Evolutionary conservation across 2,329 filamentous ascomycete species (phyloP), one percentile per base, ranked within the genome.

Genomic region (Trichoderma atrobrunneum): DNA sequence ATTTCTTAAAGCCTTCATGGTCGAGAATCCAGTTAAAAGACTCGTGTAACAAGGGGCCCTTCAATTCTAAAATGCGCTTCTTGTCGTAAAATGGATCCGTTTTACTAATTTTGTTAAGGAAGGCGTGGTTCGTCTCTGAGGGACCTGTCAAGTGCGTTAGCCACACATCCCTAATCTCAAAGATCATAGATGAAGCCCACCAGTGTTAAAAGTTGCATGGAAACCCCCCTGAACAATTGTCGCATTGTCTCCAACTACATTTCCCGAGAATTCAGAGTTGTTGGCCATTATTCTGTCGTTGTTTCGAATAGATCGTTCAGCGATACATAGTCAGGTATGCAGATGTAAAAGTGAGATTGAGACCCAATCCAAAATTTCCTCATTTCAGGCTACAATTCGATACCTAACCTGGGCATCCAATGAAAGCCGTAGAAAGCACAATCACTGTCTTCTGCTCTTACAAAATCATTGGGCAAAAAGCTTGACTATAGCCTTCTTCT

Each of bases 11-110:
- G 1, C 77, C 69, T 2, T 62, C 7, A 39, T 79, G 67, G 0
- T 78, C 70, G 2, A 82, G 76, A 14, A 83, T 75, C 82, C 81
- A 84, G 8, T 8, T 2, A 68, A 80, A 83, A 0, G 76, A 78
- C 11, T 80, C 80, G 5, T 43, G 3, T 0, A 82, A 74, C 0
- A 84, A 72, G 5, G 77, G 78, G 6, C 80, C 82, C 60, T 83
- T 83, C 0, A 74, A 77, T 1, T 75, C 26, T 59, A 81, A 74
- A 57, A 84, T 81, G 24, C 79, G 78, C 1, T n/a, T 67, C 64
- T 81, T 83, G 60, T 83, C 80, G 7, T 43, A 54, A 4, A 12
- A 21, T 34, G 62, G 28, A 18, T 65, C 30, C 3, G 43, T 32
- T 34, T 26, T 30, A 2, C 62, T 65, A 10, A 65, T 54, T 5